Evolutionary conservation across 257 asterid genomes (phyloP).

Genomic region (Solanum medicagineum): DNA sequence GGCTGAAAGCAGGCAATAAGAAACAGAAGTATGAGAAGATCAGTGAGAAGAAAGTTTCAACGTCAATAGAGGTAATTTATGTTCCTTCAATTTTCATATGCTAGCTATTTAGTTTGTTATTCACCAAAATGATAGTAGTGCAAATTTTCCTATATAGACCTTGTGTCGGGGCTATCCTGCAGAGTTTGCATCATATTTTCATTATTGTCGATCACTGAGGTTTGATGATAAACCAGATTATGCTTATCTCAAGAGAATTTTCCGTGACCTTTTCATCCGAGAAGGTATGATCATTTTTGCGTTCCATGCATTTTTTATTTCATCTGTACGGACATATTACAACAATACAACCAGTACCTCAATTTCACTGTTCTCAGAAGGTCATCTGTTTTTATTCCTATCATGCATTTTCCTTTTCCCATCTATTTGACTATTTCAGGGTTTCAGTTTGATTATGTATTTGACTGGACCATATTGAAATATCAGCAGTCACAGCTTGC

Average conservation of each 20-base stretch:
- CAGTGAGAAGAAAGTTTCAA: constrained; percentile 47
- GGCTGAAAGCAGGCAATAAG: constrained; percentile 52
- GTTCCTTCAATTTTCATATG: background rate
- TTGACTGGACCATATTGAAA: constrained; percentile 80
- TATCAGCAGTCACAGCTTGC: constrained; percentile 68
- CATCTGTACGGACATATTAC: background rate
- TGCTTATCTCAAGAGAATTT: constrained; percentile 59
- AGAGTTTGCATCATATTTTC: constrained; percentile 81
- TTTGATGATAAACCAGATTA: constrained; percentile 80
- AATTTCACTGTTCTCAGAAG: background rate
- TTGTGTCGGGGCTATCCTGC: constrained; percentile 70
- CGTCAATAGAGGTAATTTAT: constrained; percentile 57
- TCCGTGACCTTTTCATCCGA: constrained; percentile 71
- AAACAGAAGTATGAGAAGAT: constrained; percentile 53
- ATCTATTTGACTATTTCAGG: constrained; percentile 35
- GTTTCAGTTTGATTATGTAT: constrained; percentile 63
- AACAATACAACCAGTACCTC: background rate
- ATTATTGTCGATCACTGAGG: constrained; percentile 80
- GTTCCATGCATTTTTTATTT: background rate
- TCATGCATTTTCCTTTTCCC: background rate
- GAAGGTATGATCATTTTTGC: constrained; percentile 40
- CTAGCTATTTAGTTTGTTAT: background rate
- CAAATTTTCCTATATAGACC: constrained; percentile 24
- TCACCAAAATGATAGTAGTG: constrained; percentile 4
- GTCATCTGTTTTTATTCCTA: background rate